Base-by-base conservation (phyloP, 2,329 filamentous ascomycete species). In the Fusarium cicatricum region DNA sequence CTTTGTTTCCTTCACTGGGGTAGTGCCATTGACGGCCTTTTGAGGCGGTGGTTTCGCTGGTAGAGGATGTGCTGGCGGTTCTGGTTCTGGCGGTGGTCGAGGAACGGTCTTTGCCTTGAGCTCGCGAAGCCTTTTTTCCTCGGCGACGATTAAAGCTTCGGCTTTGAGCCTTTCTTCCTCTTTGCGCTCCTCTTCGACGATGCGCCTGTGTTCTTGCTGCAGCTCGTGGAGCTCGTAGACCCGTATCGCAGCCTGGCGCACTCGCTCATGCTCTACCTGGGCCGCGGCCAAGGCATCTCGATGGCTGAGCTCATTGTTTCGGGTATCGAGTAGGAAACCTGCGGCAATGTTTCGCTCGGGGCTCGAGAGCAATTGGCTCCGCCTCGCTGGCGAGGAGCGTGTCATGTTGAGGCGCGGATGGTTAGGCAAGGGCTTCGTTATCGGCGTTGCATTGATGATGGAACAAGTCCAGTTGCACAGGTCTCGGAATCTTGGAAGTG, bases 211-310 rank as follows among this genome's bases (percentile, higher is more conserved):
- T 58, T 82, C 75, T 58, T 80, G 74, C 45, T 79, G 71, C 14
- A 80, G 66, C 54, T 80, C 74, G 53, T 85, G 76, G 34, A 82
- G 71, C 54, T 81, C 73, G 50, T 77, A 81, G 7, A 80, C 79
- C 14, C 77, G 74, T 31, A 83, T 71, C 8, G 83, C 83, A 26
- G 74, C 74, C 48, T 80, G 74, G 23, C 82, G 81, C 11, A 94
- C 82, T 23, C 84, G 81, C 32, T 90, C 84, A 71, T 92, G 90
- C 67, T 89, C 84, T 12, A 80, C 79, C 42, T 85, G 85, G 4
- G 88, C 88, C 40, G 83, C 82, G 39, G 83, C 84, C 14, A 94
- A 81, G 12, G 89, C 88, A 64, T 86, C 83, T 53, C 82, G 81
- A 69, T 91, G 88, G 50, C 79, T 80, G 43, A 83, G 77, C 68